Evolutionary conservation across 2,329 filamentous ascomycete genomes (phyloP).

Genomic region (Curvularia hawaiiensis): DNA sequence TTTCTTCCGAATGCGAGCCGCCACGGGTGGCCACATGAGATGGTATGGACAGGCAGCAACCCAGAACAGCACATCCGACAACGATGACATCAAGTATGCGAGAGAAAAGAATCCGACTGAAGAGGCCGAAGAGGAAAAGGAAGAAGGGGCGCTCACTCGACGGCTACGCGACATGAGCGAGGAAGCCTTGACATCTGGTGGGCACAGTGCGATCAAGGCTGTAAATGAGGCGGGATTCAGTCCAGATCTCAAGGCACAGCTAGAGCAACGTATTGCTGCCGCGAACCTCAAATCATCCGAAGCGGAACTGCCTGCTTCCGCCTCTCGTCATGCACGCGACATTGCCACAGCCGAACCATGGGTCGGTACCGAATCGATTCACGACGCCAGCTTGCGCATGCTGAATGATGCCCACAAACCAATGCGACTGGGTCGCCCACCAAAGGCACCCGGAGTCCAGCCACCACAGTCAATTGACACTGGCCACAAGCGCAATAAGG

Average conservation of each 20-base stretch:
- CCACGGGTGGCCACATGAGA: constrained; percentile 18
- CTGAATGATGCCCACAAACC: constrained; percentile 67
- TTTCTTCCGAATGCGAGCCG: constrained; percentile 15
- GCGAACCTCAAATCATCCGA: constrained; percentile 62
- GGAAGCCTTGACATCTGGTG: constrained; percentile 60
- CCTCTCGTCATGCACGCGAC: constrained; percentile 70
- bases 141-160: constrained; percentile 62
- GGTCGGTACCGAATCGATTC: constrained; percentile 75
- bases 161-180: constrained; percentile 65
- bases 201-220: constrained; percentile 60
- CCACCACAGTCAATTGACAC: constrained; percentile 41
- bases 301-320: constrained; percentile 61
- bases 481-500: constrained; percentile 46
- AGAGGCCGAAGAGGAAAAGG: constrained; percentile 19
- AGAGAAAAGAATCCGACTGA: background rate
- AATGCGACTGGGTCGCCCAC: constrained; percentile 29
- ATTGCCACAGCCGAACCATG: constrained; percentile 73
- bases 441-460: constrained; percentile 26
- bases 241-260: constrained; percentile 61
- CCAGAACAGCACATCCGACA: constrained; percentile 20
- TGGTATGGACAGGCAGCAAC: constrained; percentile 31
- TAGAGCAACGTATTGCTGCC: constrained; percentile 64
- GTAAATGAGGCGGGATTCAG: constrained; percentile 68
- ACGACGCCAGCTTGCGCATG: constrained; percentile 83
- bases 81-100: constrained; percentile 21